phyloP scores from a whole-genome alignment of 129 eudicot genomes.

The Kitagawia praeruptora region DNA sequence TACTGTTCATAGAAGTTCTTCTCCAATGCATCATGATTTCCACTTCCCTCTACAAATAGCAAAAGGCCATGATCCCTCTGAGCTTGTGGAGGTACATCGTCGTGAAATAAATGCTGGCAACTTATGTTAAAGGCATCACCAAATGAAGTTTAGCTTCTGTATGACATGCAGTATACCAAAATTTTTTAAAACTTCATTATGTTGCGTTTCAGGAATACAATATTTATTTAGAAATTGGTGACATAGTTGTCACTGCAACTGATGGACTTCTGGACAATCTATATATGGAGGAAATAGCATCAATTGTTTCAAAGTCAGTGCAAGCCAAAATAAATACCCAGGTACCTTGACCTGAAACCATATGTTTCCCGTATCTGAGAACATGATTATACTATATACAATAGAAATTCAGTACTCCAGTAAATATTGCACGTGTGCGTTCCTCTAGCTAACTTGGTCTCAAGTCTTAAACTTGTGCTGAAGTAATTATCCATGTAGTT shows the following conservation, averaged over 20 bases:
- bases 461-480: not conserved
- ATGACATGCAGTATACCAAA: not conserved
- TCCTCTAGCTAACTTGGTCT: not conserved
- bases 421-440: not conserved
- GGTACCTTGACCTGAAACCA: conserved; percentile 27
- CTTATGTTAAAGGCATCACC: not conserved
- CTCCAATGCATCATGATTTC: conserved; percentile 72
- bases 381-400: not conserved
- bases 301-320: conserved; percentile 46
- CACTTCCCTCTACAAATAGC: conserved; percentile 55
- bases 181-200: not conserved
- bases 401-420: not conserved
- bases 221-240: conserved; percentile 66
- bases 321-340: conserved; percentile 39
- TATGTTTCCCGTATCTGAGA: conserved; percentile 1
- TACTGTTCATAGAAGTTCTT: conserved; percentile 45
- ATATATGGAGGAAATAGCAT: conserved; percentile 63
- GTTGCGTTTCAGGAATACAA: conserved; percentile 37
- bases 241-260: conserved; percentile 65
- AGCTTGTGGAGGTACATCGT: conserved; percentile 59
- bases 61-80: conserved; percentile 49
- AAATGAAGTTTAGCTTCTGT: not conserved
- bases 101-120: not conserved
- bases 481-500: not conserved
- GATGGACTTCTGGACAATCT: conserved; percentile 93